Conservation (phyloP, 2,329 filamentous ascomycete genomes). For the Fusarium sambucinum region DNA sequence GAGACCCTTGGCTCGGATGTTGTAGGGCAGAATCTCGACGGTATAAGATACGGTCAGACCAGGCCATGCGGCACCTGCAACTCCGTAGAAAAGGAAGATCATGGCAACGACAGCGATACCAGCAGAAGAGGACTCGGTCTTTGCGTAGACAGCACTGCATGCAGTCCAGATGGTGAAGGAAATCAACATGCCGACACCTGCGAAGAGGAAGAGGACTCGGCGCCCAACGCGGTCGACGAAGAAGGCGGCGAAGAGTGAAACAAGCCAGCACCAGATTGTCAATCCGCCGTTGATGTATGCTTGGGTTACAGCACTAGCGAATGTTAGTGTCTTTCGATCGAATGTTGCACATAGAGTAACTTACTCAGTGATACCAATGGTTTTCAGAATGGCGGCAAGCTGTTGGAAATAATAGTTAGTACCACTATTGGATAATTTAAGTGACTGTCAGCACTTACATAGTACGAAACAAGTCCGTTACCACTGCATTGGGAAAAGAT, state of each 20-base stretch:
- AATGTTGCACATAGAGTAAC: fast-evolving
- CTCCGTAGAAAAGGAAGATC: slow-evolving; percentile 47
- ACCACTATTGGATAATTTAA: fast-evolving
- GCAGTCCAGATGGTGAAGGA: slow-evolving; percentile 44
- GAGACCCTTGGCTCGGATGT: slow-evolving; percentile 44
- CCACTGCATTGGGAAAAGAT: slow-evolving; percentile 45
- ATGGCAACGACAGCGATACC: slow-evolving; percentile 44
- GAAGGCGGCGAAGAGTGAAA: slow-evolving; percentile 42
- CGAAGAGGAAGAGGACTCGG: slow-evolving; percentile 41
- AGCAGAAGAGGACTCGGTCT: slow-evolving; percentile 31
- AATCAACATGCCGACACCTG: slow-evolving; percentile 43
- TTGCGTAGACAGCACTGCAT: slow-evolving; percentile 43
- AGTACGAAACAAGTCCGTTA: slow-evolving; percentile 44
- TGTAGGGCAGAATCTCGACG: slow-evolving; percentile 43
- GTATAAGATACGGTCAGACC: slow-evolving; percentile 45
- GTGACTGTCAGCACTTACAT: slow-evolving; percentile 12
- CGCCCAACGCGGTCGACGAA: slow-evolving; percentile 45
- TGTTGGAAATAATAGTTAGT: not conserved
- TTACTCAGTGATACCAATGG: slow-evolving; percentile 45
- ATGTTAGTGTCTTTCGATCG: not conserved
- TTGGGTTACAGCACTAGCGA: slow-evolving; percentile 32
- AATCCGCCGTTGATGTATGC: slow-evolving; percentile 45
- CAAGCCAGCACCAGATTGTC: slow-evolving; percentile 45
- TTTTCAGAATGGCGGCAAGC: slow-evolving; percentile 40
- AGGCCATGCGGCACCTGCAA: slow-evolving; percentile 43